Evolutionary conservation across 2,329 filamentous ascomycete genomes (phyloP), one percentile per base, ranked within the genome.

Genomic region (Colletotrichum aenigma): DNA sequence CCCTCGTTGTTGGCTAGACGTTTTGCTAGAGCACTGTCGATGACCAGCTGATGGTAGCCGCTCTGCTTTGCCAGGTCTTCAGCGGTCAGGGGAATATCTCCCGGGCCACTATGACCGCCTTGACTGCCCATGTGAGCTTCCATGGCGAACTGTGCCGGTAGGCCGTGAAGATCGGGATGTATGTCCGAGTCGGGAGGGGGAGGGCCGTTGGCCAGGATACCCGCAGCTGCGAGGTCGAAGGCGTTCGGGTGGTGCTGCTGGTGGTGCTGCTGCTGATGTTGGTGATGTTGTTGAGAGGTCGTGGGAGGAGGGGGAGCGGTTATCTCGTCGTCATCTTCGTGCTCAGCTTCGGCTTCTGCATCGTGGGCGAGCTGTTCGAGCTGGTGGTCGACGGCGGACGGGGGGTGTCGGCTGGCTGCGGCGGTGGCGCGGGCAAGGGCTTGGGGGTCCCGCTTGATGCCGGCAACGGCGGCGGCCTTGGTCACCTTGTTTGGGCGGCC

Each of bases 21-120:
- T 82, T 88, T 90, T n/a, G 88, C 89, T 13, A 92, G 83, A 1
- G 88, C 87, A 79, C 89, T 91, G 80, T 91, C 89, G 28, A 90
- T 85, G 43, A 86, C 84, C 28, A 91, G 84, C 4, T 82, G 80
- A 8, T 79, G 76, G 73, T 91, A 90, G 58, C 89, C 90, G 2
- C 85, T 86, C 58, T 86, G 84, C 15, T 81, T 80, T 8, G 89
- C 89, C 18, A 91, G 80, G 6, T 87, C 84, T 70, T 88, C 88
- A 2, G 89, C 90, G 7, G 86, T 87, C 74, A 77, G 80, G 56
- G 66, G 48, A 36, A 76, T 48, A 12, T 69, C 68, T 24, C 71
- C 73, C 18, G 68, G 28, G 16, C 70, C 69, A 58, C 55, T 24
- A 58, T 58, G 55, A 5, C 61, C 61, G n/a, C 58, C 58, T 28